Evolutionary conservation across 73 alveolate species (phyloP).

Genomic region (Paramecium biaurelia): DNA sequence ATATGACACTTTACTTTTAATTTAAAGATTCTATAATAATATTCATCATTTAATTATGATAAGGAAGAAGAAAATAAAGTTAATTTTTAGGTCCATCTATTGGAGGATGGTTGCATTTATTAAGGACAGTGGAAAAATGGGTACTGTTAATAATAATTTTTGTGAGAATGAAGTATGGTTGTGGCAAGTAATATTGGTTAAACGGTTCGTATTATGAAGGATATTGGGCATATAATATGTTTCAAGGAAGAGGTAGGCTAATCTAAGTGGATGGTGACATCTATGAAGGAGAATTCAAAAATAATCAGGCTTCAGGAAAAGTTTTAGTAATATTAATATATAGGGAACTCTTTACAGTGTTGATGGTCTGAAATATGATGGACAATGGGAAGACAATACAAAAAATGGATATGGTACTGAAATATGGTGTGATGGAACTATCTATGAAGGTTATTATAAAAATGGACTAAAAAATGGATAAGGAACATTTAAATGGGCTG

Average conservation of each 20-base stretch:
- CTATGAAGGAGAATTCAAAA: slow-evolving; percentile 58
- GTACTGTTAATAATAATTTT: slow-evolving; percentile 10
- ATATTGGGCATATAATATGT: neutral
- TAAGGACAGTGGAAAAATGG: slow-evolving; percentile 87
- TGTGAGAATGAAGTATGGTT: slow-evolving; percentile 64
- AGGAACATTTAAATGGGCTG: slow-evolving; percentile 80
- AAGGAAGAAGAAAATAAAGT: neutral
- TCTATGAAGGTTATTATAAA: slow-evolving; percentile 68
- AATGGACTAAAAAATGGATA: slow-evolving; percentile 67
- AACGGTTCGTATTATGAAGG: slow-evolving; percentile 76
- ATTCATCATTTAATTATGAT: neutral
- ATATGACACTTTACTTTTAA: neutral
- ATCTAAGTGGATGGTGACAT: neutral
- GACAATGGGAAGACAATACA: slow-evolving; percentile 52
- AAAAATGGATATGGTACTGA: slow-evolving; percentile 66
- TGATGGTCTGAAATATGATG: slow-evolving; percentile 1
- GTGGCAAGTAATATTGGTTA: slow-evolving; percentile 69
- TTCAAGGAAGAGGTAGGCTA: slow-evolving; percentile 20
- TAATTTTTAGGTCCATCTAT: neutral
- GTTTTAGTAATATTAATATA: neutral
- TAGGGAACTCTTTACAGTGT: neutral
- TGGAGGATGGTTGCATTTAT: slow-evolving; percentile 62
- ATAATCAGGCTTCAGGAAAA: slow-evolving; percentile 8
- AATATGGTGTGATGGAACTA: slow-evolving; percentile 56
- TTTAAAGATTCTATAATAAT: neutral